These are phyloP conservation scores for Lepidium didymum DNA, from an alignment of 345 rosid genomes.

Conservation along the genomic window DNA sequence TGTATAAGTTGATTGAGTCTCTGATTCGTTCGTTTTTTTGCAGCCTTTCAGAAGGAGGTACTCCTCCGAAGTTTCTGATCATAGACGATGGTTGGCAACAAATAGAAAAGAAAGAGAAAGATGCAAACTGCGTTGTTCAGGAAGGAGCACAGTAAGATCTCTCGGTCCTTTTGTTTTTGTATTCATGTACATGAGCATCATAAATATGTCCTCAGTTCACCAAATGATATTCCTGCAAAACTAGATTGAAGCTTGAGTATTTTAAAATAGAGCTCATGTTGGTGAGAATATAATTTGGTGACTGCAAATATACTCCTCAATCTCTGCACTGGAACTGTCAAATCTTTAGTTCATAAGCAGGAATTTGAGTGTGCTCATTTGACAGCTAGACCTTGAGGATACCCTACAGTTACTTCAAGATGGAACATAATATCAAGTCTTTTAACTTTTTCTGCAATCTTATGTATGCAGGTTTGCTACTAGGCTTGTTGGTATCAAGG, in stretches of 20 bases:
- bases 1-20: not conserved
- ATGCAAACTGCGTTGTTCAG: constrained; percentile 51
- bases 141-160: constrained; percentile 96
- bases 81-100: constrained; percentile 99
- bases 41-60: constrained; percentile 86
- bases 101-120: constrained; percentile 80
- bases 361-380: not conserved
- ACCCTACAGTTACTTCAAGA: not conserved
- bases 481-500: constrained; percentile 85
- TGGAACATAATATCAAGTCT: not conserved
- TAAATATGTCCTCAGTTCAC: not conserved
- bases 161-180: constrained; percentile 6
- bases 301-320: not conserved
- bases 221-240: not conserved
- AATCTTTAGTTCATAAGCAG: not conserved
- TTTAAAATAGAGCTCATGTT: not conserved
- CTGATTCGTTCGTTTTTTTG: constrained; percentile 29
- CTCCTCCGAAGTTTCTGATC: constrained; percentile 89
- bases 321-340: not conserved
- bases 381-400: not conserved
- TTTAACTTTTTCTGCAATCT: not conserved
- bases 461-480: constrained; percentile 68
- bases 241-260: not conserved
- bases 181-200: not conserved
- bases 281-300: too few relatives aligned